Conservation (phyloP, 768 basidiomycete genomes). For the Calocybe gangraenosa region DNA sequence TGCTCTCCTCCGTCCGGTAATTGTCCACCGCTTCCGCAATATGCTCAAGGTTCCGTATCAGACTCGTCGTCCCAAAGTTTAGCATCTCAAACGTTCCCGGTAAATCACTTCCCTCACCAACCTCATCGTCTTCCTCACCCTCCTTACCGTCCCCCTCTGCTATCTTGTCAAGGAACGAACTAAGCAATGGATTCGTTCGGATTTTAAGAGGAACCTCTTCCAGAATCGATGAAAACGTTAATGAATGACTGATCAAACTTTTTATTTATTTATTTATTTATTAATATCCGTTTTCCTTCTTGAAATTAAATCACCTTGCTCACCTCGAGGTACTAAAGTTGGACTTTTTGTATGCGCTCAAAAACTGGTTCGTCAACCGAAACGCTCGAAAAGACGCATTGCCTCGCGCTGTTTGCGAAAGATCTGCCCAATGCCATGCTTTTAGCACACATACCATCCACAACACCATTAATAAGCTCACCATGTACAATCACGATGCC, state of each 20-base stretch:
- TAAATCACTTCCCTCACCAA: slow-evolving; percentile 36
- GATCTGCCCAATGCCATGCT: slow-evolving; percentile 39
- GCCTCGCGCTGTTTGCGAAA: slow-evolving; percentile 74
- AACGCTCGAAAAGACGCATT: slow-evolving; percentile 90
- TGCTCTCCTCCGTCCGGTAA: slow-evolving; percentile 89
- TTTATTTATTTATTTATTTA: slow-evolving; percentile 10
- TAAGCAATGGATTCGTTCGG: slow-evolving; percentile 75
- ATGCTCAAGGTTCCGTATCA: slow-evolving; percentile 77
- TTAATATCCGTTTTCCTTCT: slow-evolving; percentile 9
- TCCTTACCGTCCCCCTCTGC: slow-evolving; percentile 41
- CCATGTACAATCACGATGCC: slow-evolving; percentile 85
- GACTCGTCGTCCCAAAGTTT: slow-evolving; percentile 63
- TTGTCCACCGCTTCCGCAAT: slow-evolving; percentile 82
- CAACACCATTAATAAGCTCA: slow-evolving; percentile 29
- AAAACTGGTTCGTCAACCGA: slow-evolving; percentile 72
- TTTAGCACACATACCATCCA: too few relatives aligned
- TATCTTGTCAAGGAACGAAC: slow-evolving; percentile 71
- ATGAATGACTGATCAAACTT: slow-evolving; percentile 74
- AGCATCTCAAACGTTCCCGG: slow-evolving; percentile 64
- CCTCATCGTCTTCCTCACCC: slow-evolving; percentile 33
- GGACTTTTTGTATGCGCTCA: slow-evolving; percentile 75
- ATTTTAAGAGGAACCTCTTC: slow-evolving; percentile 84
- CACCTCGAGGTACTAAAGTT: slow-evolving; percentile 87
- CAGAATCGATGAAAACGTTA: slow-evolving; percentile 84
- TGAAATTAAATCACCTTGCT: slow-evolving; percentile 18